Evolutionary conservation across 352 stramenopile species (phyloP).

Genomic region (Globisporangium orthogonon): DNA sequence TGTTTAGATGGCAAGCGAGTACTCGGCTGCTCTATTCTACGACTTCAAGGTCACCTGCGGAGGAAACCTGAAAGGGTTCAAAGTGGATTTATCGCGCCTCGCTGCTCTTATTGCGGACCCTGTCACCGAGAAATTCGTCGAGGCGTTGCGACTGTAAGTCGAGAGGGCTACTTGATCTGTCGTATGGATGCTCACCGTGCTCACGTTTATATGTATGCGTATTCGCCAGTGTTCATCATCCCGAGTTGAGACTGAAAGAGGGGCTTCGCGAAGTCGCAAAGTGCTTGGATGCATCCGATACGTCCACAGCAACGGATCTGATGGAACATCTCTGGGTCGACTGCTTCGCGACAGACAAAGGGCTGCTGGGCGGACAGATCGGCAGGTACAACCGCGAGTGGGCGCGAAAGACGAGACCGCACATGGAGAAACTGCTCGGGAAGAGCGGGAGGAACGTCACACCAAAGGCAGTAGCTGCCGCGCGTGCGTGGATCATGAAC

Average conservation of each 20-base stretch:
- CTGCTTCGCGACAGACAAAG: constrained; percentile 49
- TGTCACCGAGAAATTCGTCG: constrained; percentile 81
- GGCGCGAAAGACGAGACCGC: constrained; percentile 35
- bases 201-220: background rate
- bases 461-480: constrained; percentile 41
- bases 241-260: constrained; percentile 77
- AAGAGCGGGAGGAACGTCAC: constrained; percentile 52
- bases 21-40: constrained; percentile 71
- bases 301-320: constrained; percentile 20
- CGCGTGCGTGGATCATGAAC: constrained; percentile 63
- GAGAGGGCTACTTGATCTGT: background rate
- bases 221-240: constrained; percentile 57
- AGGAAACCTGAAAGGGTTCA: constrained; percentile 24
- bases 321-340: constrained; percentile 46
- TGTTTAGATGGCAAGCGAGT: constrained; percentile 62
- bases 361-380: constrained; percentile 48
- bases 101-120: constrained; percentile 47
- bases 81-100: constrained; percentile 45
- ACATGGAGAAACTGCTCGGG: constrained; percentile 72
- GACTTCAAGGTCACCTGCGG: constrained; percentile 71
- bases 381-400: constrained; percentile 77
- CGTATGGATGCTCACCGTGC: background rate
- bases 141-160: constrained; percentile 59
- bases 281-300: constrained; percentile 48
- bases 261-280: constrained; percentile 59